A percentile compares a stretch with the other conserved stretches of the same genome.
Conservation (phyloP, 2,329 filamentous ascomycete species). For the Trichophyton benhamiae region DNA sequence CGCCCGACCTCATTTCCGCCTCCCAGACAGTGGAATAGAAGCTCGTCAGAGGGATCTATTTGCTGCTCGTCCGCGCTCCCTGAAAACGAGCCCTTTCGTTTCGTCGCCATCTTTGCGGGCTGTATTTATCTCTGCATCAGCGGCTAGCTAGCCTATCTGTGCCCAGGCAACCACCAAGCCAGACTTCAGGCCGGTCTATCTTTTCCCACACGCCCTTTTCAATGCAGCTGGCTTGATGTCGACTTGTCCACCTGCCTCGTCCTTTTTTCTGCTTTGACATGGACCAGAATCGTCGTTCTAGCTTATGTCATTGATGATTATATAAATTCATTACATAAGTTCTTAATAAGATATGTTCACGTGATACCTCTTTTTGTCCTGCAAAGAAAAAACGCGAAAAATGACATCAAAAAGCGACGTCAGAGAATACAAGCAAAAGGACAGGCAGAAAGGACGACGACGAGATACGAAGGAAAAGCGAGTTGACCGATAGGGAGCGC, state of each 20-base stretch:
- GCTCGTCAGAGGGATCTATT: constrained; percentile 82
- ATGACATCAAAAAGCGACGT: not conserved
- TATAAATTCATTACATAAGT: not conserved
- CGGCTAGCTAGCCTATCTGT: not conserved
- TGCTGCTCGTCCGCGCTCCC: constrained; percentile 57
- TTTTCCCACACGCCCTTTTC: too few species aligned
- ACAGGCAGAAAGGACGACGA: not conserved
- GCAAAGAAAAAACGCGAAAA: not conserved
- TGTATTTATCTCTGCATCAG: not conserved
- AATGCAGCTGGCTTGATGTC: too few species aligned
- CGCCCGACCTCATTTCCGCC: constrained; percentile 95
- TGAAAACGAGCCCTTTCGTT: constrained; percentile 57
- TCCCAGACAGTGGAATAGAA: constrained; percentile 85
- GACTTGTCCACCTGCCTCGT: too few species aligned
- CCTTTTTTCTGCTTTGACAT: too few species aligned
- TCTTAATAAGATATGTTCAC: not conserved
- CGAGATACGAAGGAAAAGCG: not conserved
- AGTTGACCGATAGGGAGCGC: not conserved
- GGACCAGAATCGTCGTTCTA: too few species aligned
- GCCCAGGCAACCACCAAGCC: not conserved
- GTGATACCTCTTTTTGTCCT: not conserved
- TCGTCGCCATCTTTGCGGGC: constrained; percentile 64
- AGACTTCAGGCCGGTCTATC: too few species aligned
- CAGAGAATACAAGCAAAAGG: not conserved
- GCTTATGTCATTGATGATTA: not conserved